Evolutionary conservation across 129 eudicot genomes (phyloP).

Genomic region (Rutidosis leptorrhynchoides): DNA sequence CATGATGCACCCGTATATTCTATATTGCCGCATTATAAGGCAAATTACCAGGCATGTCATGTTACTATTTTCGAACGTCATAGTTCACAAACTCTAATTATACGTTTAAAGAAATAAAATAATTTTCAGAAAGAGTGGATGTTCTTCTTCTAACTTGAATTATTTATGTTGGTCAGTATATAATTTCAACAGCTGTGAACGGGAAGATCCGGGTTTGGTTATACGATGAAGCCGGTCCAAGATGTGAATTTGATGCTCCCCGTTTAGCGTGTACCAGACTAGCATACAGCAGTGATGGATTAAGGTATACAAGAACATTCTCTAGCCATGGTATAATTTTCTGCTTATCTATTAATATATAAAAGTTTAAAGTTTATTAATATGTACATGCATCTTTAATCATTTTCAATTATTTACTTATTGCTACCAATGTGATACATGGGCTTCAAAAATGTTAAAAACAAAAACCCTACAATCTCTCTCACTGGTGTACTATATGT

Average conservation of each 20-base stretch:
- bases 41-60: constrained; percentile 36
- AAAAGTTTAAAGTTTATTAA: too few relatives aligned
- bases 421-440: too few relatives aligned
- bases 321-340: too few relatives aligned
- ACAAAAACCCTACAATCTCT: too few relatives aligned
- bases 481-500: too few relatives aligned
- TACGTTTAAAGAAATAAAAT: not conserved
- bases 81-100: not conserved
- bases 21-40: constrained; percentile 41
- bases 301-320: constrained; percentile 38
- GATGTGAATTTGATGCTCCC: constrained; percentile 43
- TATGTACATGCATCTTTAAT: too few relatives aligned
- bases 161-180: constrained; percentile 41
- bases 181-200: constrained; percentile 56
- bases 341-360: not conserved
- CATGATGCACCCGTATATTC: constrained; percentile 55
- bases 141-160: constrained; percentile 6
- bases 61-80: constrained; percentile 21
- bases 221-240: constrained; percentile 46
- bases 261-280: too few relatives aligned
- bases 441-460: too few relatives aligned
- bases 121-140: not conserved
- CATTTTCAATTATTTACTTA: too few relatives aligned
- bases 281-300: constrained; percentile 40
- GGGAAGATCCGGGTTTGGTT: constrained; percentile 76